A percentile compares a stretch with the other conserved stretches of the same genome.
Conservation (phyloP, 2,329 filamentous ascomycete species). For the Gyromitra esculenta region DNA sequence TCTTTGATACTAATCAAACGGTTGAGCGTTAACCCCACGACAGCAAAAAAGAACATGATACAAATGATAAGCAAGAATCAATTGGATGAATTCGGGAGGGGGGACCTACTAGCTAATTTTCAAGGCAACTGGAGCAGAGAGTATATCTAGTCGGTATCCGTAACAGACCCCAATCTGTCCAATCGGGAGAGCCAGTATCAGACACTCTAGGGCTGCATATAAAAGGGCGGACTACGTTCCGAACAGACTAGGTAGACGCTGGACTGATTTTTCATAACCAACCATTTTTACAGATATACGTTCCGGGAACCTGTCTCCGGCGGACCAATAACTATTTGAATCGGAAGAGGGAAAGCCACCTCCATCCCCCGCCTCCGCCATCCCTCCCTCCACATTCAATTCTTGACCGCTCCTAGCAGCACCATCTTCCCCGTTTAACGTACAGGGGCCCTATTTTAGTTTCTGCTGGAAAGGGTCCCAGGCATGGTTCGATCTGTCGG, state of each 20-base stretch:
- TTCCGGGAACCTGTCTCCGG: constrained; percentile 5
- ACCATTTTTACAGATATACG: not conserved
- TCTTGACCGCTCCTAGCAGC: constrained; percentile 6
- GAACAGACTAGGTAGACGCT: not conserved
- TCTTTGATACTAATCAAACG: not conserved
- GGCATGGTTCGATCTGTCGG: constrained; percentile 21
- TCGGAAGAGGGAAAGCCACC: not conserved
- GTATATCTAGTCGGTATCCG: not conserved
- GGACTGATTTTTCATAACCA: not conserved
- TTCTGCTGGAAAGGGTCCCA: not conserved
- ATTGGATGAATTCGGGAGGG: not conserved
- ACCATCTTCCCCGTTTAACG: not conserved
- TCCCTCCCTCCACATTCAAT: constrained; percentile 21
- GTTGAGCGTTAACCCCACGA: not conserved
- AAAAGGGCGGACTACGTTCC: constrained; percentile 13
- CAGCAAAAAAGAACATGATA: not conserved
- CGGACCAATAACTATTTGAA: constrained; percentile 2
- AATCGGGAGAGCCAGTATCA: not conserved
- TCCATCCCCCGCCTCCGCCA: not conserved
- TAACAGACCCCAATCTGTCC: not conserved
- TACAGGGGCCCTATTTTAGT: not conserved
- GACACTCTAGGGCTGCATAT: constrained; percentile 23
- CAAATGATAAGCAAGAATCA: not conserved
- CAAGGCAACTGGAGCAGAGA: too few relatives aligned
- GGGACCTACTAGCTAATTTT: too few relatives aligned